These are phyloP conservation scores for Tuber microsphaerosporum DNA, from an alignment of 495 filamentous ascomycete genomes.

Conservation along the genomic window DNA sequence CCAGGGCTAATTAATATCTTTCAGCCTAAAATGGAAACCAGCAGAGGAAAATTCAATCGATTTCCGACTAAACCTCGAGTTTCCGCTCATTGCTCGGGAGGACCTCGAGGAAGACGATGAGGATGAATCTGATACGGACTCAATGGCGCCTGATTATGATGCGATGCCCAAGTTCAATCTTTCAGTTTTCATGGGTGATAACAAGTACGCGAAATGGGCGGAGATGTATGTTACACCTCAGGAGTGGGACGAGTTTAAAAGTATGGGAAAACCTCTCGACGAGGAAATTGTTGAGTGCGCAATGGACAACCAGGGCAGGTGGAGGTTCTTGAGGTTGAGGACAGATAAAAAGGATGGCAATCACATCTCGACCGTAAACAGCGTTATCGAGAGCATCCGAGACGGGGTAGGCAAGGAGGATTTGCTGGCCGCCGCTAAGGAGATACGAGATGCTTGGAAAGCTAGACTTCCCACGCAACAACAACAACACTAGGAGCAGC, in stretches of 20 bases:
- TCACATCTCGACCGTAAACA: slow-evolving; percentile 69
- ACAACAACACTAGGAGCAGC: not conserved
- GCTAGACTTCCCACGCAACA: slow-evolving; percentile 4
- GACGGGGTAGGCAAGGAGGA: slow-evolving; percentile 64
- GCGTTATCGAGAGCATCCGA: slow-evolving; percentile 73
- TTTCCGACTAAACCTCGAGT: slow-evolving; percentile 71
- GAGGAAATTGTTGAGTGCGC: slow-evolving; percentile 82
- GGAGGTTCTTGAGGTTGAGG: slow-evolving; percentile 78
- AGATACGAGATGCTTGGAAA: slow-evolving; percentile 37
- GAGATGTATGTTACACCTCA: slow-evolving; percentile 61
- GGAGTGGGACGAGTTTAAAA: slow-evolving; percentile 81
- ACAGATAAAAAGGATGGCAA: slow-evolving; percentile 91
- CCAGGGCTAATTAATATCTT: slow-evolving; percentile 42
- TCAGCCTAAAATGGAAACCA: slow-evolving; percentile 97
- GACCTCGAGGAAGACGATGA: slow-evolving; percentile 47
- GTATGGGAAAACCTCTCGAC: slow-evolving; percentile 61
- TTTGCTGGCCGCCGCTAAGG: slow-evolving; percentile 43
- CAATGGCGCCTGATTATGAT: slow-evolving; percentile 50
- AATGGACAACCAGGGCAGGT: slow-evolving; percentile 62
- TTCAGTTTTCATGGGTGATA: slow-evolving; percentile 51
- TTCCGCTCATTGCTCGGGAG: slow-evolving; percentile 59
- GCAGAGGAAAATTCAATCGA: slow-evolving; percentile 87
- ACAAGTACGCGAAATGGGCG: slow-evolving; percentile 55
- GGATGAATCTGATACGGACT: slow-evolving; percentile 18
- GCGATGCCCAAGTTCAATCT: slow-evolving; percentile 54